Evolutionary conservation across 345 rosid genomes (phyloP), one percentile per base, ranked within the genome.

Genomic region (Clausena lansium): DNA sequence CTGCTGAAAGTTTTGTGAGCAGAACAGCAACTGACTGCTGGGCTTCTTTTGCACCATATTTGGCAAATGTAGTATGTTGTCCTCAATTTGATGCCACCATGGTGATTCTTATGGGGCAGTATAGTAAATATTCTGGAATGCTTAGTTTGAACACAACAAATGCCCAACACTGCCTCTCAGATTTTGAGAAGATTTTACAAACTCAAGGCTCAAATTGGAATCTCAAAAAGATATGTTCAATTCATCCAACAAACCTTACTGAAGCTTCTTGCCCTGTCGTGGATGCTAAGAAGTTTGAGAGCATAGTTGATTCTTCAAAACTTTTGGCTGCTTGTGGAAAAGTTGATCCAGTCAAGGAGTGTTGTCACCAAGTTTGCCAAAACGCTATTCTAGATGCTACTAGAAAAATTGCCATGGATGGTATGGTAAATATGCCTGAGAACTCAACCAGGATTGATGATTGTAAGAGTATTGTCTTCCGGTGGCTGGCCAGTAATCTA

Each of bases 51-150:
- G 92, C 92, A 7, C 89, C 90, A 19, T 79, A 85, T 78, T 73
- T 84, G 64, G 89, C 92, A 30, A 89, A 89, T 82, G 90, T 87
- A 76, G 87, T 87, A 76, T 89, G 92, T 76, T 89, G 92, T 71
- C 92, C 92, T 41, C 92, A 89, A 81, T 78, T 89, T 65, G 86
- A 86, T 76, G 92, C 92, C 74, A 80, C 85, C 62, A 81, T 87
- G 63, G 75, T 78, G 27, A 86, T 89, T 83, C 90, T 89, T 68
- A 77, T 87, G 70, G 92, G 90, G 63, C 89, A 84, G 79, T 83
- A 84, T 67, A 87, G 92, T 79, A 81, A 82, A 86, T 52, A 73
- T 52, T 83, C 84, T 54, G 82, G 88, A 61, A 65, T 84, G 83
- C 92, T 89, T 77, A 83, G 82, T 75, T 75, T 87, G 76, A 77